Conservation (phyloP, 192 early-diverging fungal species). For the Backusella morwellensis region DNA sequence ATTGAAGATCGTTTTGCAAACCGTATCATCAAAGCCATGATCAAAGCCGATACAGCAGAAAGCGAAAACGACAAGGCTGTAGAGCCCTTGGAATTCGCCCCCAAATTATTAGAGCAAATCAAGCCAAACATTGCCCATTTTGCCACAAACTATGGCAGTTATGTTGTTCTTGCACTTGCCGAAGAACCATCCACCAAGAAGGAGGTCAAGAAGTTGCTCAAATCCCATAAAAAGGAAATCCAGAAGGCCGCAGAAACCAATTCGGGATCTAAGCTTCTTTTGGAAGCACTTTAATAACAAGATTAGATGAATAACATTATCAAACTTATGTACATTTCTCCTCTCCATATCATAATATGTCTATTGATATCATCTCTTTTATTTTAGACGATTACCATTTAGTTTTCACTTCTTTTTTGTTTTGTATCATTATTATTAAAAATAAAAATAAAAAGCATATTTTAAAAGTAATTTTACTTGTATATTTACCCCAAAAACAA, state of each 20-base stretch:
- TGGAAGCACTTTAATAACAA: constrained; percentile 17
- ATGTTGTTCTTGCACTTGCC: constrained; percentile 35
- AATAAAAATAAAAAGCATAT: background rate
- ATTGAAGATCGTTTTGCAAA: constrained; percentile 47
- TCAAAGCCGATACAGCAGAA: constrained; percentile 40
- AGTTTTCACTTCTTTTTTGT: background rate
- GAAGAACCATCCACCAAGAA: constrained; percentile 30
- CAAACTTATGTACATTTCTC: background rate
- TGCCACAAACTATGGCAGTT: constrained; percentile 40
- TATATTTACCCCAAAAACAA: background rate
- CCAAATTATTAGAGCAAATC: constrained; percentile 32
- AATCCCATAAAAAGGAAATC: constrained; percentile 56
- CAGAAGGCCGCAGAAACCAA: constrained; percentile 34
- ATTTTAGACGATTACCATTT: background rate
- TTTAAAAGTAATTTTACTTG: background rate
- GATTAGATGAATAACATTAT: background rate
- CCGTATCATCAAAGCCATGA: constrained; percentile 49
- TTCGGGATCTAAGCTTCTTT: constrained; percentile 21
- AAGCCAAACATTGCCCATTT: constrained; percentile 30
- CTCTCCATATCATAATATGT: constrained; percentile 1
- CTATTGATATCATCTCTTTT: background rate
- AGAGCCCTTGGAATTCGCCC: constrained; percentile 36
- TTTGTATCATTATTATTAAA: constrained; percentile 5
- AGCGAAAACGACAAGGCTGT: constrained; percentile 30
- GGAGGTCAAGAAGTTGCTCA: constrained; percentile 43